phyloP scores from a whole-genome alignment of 1,139 yeast species.

The Suhomyces chickasaworum region DNA sequence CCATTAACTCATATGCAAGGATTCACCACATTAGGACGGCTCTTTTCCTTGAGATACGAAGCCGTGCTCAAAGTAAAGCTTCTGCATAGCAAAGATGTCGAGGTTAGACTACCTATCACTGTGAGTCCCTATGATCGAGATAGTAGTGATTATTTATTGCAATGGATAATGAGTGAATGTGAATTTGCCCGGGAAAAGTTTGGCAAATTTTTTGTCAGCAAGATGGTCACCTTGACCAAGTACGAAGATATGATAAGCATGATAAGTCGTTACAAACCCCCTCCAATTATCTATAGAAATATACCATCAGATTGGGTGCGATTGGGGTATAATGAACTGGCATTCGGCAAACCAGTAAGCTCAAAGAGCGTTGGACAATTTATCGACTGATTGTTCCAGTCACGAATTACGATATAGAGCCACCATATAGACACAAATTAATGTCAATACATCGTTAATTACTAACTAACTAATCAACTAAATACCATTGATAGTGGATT shows the following conservation, averaged over 20 bases:
- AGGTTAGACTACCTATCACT: conserved; percentile 52
- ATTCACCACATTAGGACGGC: conserved; percentile 52
- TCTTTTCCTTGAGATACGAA: conserved; percentile 57
- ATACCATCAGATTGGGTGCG: conserved; percentile 39
- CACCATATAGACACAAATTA: not conserved
- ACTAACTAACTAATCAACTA: not conserved
- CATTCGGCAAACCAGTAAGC: conserved; percentile 28
- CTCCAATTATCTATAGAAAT: conserved; percentile 35
- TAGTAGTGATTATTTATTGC: conserved; percentile 46
- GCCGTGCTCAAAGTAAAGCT: conserved; percentile 51
- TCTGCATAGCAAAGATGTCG: conserved; percentile 51
- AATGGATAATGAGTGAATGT: conserved; percentile 58
- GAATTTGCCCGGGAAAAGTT: conserved; percentile 41
- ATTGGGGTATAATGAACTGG: conserved; percentile 39
- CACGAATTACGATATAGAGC: not conserved
- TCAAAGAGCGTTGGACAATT: conserved; percentile 27
- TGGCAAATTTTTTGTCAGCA: conserved; percentile 35
- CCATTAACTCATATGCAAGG: conserved; percentile 50
- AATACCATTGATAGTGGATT: no score
- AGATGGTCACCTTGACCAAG: conserved; percentile 24
- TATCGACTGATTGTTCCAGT: conserved; percentile 18
- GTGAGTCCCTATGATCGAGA: conserved; percentile 55
- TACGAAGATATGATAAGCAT: conserved; percentile 28
- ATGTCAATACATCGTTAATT: not conserved
- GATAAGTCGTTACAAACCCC: conserved; percentile 26